A percentile compares a stretch with the other conserved stretches of the same genome.
Conservation (phyloP, 2,329 filamentous ascomycete species). For the Alternaria sp. region DNA sequence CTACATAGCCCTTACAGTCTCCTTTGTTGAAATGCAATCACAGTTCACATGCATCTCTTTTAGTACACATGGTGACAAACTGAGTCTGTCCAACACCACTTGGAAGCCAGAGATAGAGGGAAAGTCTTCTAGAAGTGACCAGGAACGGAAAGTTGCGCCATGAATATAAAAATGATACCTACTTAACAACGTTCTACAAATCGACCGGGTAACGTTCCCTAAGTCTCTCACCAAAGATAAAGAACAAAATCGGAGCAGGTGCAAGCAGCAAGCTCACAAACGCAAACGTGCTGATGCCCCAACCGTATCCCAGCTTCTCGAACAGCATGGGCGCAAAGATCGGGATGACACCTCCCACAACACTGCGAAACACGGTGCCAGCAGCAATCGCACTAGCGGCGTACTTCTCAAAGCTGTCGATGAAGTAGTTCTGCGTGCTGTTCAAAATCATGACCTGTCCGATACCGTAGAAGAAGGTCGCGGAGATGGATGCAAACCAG, state of each 20-base stretch:
- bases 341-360: constrained; percentile 57
- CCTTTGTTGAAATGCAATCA: neutral
- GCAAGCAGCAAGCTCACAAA: constrained; percentile 55
- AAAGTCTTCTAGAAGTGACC: neutral
- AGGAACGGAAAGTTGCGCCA: neutral
- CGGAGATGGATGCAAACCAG: constrained; percentile 51
- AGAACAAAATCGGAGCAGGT: constrained; percentile 59
- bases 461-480: constrained; percentile 58
- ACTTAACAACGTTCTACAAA: constrained; percentile 12
- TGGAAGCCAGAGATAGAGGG: neutral
- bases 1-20: neutral
- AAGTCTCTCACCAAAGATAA: constrained; percentile 54
- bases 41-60: neutral
- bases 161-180: neutral
- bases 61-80: neutral
- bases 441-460: constrained; percentile 62
- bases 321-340: constrained; percentile 54
- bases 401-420: constrained; percentile 59
- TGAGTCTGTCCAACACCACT: neutral
- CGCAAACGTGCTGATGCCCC: constrained; percentile 58
- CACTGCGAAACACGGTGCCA: constrained; percentile 55
- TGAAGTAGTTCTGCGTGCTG: constrained; percentile 62
- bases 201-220: constrained; percentile 50
- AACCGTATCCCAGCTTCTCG: constrained; percentile 56
- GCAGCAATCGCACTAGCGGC: constrained; percentile 60